phyloP scores from a whole-genome alignment of 2,329 filamentous ascomycete species.

The Xylariales sp. region DNA sequence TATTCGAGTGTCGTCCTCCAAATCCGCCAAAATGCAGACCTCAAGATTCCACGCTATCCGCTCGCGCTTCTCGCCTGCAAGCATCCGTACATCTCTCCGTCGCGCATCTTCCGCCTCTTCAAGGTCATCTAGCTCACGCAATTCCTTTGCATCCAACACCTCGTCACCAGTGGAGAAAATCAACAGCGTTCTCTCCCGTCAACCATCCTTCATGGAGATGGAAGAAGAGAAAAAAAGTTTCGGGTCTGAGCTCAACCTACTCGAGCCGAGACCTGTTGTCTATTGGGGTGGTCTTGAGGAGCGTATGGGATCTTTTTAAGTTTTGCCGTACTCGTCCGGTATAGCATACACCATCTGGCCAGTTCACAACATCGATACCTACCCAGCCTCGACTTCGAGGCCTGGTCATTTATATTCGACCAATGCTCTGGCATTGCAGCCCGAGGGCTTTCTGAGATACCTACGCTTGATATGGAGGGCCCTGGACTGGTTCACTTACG shows the following conservation, averaged over 20 bases:
- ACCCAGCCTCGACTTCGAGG: neutral
- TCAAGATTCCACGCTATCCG: constrained; percentile 46
- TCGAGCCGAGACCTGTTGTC: constrained; percentile 58
- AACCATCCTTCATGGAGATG: constrained; percentile 51
- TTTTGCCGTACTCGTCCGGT: neutral
- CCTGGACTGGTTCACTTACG: constrained; percentile 9
- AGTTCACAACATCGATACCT: neutral
- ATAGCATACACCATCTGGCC: neutral
- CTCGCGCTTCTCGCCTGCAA: constrained; percentile 44
- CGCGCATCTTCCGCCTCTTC: constrained; percentile 44
- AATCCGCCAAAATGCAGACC: constrained; percentile 43
- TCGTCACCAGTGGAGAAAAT: constrained; percentile 45
- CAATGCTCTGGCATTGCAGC: neutral
- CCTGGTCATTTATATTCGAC: constrained; percentile 4
- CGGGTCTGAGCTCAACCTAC: constrained; percentile 47
- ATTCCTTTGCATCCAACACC: constrained; percentile 39
- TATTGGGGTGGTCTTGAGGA: constrained; percentile 62
- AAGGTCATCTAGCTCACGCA: constrained; percentile 33
- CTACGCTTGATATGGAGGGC: constrained; percentile 6
- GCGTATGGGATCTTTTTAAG: constrained; percentile 43
- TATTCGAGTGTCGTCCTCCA: too few relatives aligned
- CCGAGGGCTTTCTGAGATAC: constrained; percentile 1
- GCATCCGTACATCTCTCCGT: constrained; percentile 48
- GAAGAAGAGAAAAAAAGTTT: constrained; percentile 54
- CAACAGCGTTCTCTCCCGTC: constrained; percentile 55